Percentiles rank a stretch among this genome's conserved stretches.
Conservation (phyloP, 257 asterid species). For the Solanum tacnaense region DNA sequence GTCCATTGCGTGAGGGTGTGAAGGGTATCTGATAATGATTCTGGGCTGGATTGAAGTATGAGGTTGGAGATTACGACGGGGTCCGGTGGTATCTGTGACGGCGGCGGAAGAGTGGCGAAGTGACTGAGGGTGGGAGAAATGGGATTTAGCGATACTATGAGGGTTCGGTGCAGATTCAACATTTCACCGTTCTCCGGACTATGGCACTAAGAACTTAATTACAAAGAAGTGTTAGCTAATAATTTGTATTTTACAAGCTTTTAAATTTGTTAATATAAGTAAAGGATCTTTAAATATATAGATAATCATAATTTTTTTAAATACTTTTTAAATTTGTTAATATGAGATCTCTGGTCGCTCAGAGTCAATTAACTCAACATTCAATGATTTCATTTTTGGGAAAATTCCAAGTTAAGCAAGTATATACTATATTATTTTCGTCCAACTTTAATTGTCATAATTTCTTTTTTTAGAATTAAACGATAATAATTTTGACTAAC, state of each 20-base stretch:
- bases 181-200: not conserved
- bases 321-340: too few species aligned
- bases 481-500: too few species aligned
- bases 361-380: too few species aligned
- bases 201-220: not conserved
- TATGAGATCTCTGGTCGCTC: too few species aligned
- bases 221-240: not conserved
- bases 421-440: too few species aligned
- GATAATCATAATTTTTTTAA: not conserved
- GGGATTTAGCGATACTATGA: slow-evolving; percentile 7
- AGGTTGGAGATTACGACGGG: slow-evolving; percentile 28
- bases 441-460: too few species aligned
- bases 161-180: not conserved
- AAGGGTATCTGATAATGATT: slow-evolving; percentile 28
- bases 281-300: not conserved
- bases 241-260: not conserved
- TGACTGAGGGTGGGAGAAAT: slow-evolving; percentile 2
- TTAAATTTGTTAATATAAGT: not conserved
- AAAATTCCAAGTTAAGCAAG: too few species aligned
- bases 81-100: slow-evolving; percentile 19
- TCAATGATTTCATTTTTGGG: too few species aligned
- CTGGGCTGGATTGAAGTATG: slow-evolving; percentile 35
- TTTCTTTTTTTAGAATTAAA: too few species aligned
- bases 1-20: slow-evolving; percentile 39
- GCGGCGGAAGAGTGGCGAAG: not conserved